Conservation (phyloP, 1,284 basidiomycete species). For the Bjerkandera adusta region DNA sequence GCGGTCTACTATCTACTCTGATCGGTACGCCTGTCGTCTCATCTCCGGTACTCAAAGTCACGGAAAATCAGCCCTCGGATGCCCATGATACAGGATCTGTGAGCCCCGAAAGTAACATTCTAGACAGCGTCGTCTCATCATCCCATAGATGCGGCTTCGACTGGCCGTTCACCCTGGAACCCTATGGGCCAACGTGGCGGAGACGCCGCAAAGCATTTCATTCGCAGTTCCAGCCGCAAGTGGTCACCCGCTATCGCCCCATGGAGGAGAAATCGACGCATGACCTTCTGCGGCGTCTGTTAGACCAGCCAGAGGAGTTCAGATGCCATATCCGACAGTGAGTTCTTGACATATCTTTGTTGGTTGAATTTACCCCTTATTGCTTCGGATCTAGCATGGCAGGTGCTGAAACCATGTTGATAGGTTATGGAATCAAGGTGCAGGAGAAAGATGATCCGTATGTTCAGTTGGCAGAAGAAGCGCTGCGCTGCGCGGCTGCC, state of each 20-base stretch:
- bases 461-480: background rate
- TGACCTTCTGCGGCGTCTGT: conserved; percentile 32
- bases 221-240: conserved; percentile 16
- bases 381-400: conserved; percentile 18
- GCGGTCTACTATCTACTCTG: conserved; percentile 13
- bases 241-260: conserved; percentile 15
- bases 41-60: no score
- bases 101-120: background rate
- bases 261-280: conserved; percentile 24
- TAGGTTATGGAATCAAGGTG: conserved; percentile 26
- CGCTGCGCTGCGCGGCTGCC: background rate
- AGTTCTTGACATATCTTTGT: conserved; percentile 7
- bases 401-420: conserved; percentile 21
- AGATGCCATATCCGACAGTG: conserved; percentile 27
- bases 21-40: background rate
- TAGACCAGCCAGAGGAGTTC: conserved; percentile 22
- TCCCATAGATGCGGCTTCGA: conserved; percentile 36
- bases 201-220: conserved; percentile 35
- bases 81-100: conserved; percentile 2
- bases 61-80: background rate
- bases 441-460: conserved; percentile 7
- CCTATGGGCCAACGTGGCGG: conserved; percentile 41
- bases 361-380: background rate
- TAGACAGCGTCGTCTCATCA: background rate
- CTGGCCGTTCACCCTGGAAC: conserved; percentile 33